Conservation (phyloP, 2,329 filamentous ascomycete genomes). For the Leptosphaerulina australis region DNA sequence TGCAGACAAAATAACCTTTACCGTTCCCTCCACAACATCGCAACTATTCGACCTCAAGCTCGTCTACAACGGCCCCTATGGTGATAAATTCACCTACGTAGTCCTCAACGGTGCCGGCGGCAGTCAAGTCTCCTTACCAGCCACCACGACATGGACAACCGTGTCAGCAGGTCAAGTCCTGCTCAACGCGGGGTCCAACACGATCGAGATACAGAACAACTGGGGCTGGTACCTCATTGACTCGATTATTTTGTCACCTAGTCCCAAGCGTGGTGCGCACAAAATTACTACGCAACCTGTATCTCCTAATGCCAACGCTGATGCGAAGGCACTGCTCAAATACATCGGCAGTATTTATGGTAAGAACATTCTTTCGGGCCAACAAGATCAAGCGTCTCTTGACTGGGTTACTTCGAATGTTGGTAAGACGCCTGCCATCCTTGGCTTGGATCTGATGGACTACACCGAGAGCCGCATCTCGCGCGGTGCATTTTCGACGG, state of each 20-base stretch:
- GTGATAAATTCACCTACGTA: conserved; percentile 54
- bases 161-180: conserved; percentile 55
- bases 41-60: conserved; percentile 55
- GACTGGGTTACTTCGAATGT: conserved; percentile 54
- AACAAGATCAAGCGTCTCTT: conserved; percentile 54
- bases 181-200: conserved; percentile 53
- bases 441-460: conserved; percentile 58
- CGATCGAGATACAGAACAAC: conserved; percentile 55
- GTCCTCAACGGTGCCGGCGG: conserved; percentile 53
- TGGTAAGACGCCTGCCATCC: conserved; percentile 56
- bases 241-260: conserved; percentile 50
- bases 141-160: conserved; percentile 48
- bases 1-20: conserved; percentile 55
- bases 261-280: conserved; percentile 48
- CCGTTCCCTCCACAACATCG: conserved; percentile 42
- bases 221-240: conserved; percentile 59
- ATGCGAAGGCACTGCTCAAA: conserved; percentile 49
- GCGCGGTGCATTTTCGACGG: conserved; percentile 49
- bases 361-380: conserved; percentile 56
- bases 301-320: conserved; percentile 47
- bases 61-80: conserved; percentile 55
- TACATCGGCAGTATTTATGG: conserved; percentile 56
- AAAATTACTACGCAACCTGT: conserved; percentile 49
- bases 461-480: conserved; percentile 57
- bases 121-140: conserved; percentile 52